Evolutionary conservation across 2,329 filamentous ascomycete species (phyloP), one percentile per base, ranked within the genome.

Genomic region (Apiospora aurea): DNA sequence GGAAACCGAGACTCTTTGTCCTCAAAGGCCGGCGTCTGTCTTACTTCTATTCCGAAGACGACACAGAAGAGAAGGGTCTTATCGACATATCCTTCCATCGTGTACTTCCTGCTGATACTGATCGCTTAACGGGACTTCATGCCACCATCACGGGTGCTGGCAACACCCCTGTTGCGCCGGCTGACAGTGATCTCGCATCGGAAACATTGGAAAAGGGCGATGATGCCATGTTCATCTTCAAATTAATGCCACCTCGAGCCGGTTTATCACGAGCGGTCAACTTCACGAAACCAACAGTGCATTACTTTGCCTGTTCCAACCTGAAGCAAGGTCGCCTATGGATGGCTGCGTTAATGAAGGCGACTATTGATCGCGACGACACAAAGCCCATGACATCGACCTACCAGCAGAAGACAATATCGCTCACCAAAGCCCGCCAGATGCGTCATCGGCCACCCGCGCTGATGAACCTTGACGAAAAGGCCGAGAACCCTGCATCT

Each of bases 341-440:
- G 96, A 99, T 99, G 96, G 96, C 95, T 5, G 96, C 96, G 7
- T 85, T 99, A 69, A 97, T 99, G 94, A 99, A 99, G 84, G 96
- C 96, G 14, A 99, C 96, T 1, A 99, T 99, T 77, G 96, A 98
- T 80, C 92, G 96, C 73, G 96, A 99, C 77, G 91, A 93, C 78
- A 89, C 89, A 4, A 89, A 93, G 73, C 90, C 92, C 13, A 92
- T 97, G 73, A 95, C 94, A 26, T 96, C 94, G 4, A 97, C 95
- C 4, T 98, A 98, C 83, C 96, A 97, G 80, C 95, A 98, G 80
- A 96, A 97, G 86, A 99, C 96, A 0, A 97, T 99, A 71, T 96
- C 93, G 38, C 89, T 99, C 8, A 89, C 92, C 71, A 97, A 97
- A 83, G 96, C 96, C 16, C 91, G 92, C 72, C 89, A 92, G 74